Evolutionary conservation across 352 stramenopile genomes (phyloP).

Genomic region (Globisporangium nodosum): DNA sequence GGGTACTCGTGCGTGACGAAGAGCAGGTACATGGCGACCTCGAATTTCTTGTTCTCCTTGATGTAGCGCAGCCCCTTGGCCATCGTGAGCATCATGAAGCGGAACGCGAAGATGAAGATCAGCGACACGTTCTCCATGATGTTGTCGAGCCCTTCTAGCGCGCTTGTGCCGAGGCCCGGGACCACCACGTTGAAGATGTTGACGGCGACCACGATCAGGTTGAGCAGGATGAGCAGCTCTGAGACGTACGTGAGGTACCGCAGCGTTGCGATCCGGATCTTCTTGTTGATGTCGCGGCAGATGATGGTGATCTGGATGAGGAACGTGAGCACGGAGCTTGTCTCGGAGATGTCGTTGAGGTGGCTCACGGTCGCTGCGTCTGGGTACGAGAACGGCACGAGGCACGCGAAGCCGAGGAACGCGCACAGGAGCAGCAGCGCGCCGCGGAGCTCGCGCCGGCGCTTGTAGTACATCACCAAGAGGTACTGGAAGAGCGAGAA

Average conservation of each 20-base stretch:
- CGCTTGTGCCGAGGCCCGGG: not conserved
- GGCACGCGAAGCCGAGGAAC: constrained; percentile 16
- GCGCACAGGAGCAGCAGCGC: constrained; percentile 11
- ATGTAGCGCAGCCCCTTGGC: constrained; percentile 8
- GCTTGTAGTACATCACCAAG: constrained; percentile 12
- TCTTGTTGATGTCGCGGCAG: constrained; percentile 18
- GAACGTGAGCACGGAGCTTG: constrained; percentile 25
- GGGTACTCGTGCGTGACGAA: constrained; percentile 34
- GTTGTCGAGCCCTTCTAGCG: constrained; percentile 9
- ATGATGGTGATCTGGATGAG: constrained; percentile 35
- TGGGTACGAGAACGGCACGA: constrained; percentile 20
- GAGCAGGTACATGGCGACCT: constrained; percentile 24
- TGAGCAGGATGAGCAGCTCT: constrained; percentile 16
- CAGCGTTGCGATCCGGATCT: constrained; percentile 21
- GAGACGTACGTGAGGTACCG: constrained; percentile 16
- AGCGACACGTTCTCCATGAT: constrained; percentile 25
- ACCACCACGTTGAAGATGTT: not conserved
- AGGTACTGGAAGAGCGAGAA: constrained; percentile 38
- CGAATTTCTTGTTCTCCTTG: constrained; percentile 9
- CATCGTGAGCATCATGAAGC: constrained; percentile 28
- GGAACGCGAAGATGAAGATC: constrained; percentile 32
- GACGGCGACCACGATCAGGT: not conserved
- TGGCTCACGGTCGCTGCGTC: constrained; percentile 11
- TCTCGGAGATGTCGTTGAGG: constrained; percentile 32
- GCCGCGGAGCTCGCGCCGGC: constrained; percentile 10